Conservation (phyloP, 305 asterid species). For the Rubia tinctorum region DNA sequence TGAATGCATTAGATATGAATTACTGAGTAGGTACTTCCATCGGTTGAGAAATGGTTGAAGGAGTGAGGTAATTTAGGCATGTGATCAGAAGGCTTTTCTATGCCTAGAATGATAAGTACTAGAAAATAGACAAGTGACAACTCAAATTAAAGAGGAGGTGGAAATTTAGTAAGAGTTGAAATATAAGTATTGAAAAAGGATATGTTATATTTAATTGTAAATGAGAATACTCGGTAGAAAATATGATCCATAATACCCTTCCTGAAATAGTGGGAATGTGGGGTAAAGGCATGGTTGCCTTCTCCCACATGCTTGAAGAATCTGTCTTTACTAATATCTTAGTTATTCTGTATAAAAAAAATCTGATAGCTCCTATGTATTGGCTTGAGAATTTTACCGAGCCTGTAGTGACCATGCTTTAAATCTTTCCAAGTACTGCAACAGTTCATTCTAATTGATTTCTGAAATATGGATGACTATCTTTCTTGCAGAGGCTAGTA, state of each 20-base stretch:
- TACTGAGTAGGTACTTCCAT: no score
- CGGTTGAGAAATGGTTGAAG: no score
- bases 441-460: not conserved
- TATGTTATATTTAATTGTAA: not conserved
- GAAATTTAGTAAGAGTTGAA: no score
- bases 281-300: not conserved
- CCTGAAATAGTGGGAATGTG: no score
- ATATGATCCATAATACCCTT: not conserved
- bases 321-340: constrained; percentile 10
- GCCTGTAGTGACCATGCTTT: not conserved
- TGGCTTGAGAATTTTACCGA: not conserved
- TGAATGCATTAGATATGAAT: not conserved
- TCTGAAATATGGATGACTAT: not conserved
- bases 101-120: no score
- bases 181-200: not conserved
- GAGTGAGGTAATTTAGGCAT: no score
- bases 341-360: not conserved
- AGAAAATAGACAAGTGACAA: no score
- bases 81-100: no score
- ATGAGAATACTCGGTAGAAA: not conserved
- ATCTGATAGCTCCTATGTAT: not conserved
- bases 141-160: no score
- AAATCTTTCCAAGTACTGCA: not conserved
- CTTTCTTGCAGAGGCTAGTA: constrained; percentile 74
- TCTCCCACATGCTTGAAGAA: not conserved